These are phyloP conservation scores for Claviceps arundinis DNA, from an alignment of 2,329 filamentous ascomycete species.

Conservation along the genomic window DNA sequence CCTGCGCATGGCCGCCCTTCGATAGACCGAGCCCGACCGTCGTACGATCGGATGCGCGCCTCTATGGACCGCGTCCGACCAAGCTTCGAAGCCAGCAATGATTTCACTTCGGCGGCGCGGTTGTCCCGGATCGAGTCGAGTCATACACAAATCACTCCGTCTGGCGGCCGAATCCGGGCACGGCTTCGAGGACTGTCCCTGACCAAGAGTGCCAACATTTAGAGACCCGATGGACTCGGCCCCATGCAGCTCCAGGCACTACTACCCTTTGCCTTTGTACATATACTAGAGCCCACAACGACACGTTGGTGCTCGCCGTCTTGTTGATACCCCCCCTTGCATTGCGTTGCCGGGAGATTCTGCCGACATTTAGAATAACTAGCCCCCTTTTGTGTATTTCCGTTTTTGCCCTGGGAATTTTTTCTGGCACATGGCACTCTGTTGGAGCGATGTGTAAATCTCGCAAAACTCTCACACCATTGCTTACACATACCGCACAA, in stretches of 20 bases:
- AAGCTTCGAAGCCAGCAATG: slow-evolving; percentile 76
- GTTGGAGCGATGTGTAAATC: background rate
- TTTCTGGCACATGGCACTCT: background rate
- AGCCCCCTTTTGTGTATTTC: background rate
- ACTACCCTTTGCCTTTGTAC: slow-evolving; percentile 8
- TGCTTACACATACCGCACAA: background rate
- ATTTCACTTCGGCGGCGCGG: slow-evolving; percentile 83
- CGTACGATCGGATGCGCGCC: slow-evolving; percentile 74
- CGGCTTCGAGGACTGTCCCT: slow-evolving; percentile 31
- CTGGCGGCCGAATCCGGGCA: slow-evolving; percentile 18
- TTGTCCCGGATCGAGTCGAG: slow-evolving; percentile 72
- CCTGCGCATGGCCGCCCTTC: slow-evolving; percentile 34
- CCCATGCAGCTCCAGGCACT: slow-evolving; percentile 2
- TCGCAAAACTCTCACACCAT: background rate
- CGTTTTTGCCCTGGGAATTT: background rate
- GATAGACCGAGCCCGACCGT: slow-evolving; percentile 59
- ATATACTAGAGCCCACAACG: slow-evolving; percentile 14
- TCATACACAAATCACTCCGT: slow-evolving; percentile 27
- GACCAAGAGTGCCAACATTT: slow-evolving; percentile 26
- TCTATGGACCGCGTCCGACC: slow-evolving; percentile 78
- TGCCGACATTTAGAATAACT: background rate
- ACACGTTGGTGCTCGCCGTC: background rate
- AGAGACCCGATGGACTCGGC: slow-evolving; percentile 14
- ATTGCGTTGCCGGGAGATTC: background rate
- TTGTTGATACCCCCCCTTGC: background rate